phyloP scores from a whole-genome alignment of 2,329 filamentous ascomycete species.

The Thelonectria rubi region DNA sequence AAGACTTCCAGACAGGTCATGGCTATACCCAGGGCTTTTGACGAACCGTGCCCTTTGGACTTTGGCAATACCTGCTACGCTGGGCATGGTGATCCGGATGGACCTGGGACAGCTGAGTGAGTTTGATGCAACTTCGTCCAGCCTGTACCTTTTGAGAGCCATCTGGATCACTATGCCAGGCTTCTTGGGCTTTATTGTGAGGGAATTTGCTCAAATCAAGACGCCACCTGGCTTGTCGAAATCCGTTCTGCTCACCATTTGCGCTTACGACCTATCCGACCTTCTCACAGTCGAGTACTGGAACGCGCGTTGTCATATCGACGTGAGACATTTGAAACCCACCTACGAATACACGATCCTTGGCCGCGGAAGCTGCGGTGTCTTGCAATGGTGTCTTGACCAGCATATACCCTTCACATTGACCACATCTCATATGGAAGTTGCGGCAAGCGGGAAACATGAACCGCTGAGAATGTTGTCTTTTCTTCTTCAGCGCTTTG shows the following conservation, averaged over 20 bases:
- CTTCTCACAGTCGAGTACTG: not conserved
- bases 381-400: too few relatives aligned
- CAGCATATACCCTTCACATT: too few relatives aligned
- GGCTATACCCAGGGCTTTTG: not conserved
- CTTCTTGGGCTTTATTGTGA: not conserved
- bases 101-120: not conserved
- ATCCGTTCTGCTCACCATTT: not conserved
- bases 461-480: too few relatives aligned
- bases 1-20: too few relatives aligned
- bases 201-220: too few relatives aligned
- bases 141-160: not conserved
- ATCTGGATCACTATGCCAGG: not conserved
- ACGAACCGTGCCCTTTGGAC: not conserved
- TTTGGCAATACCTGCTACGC: not conserved
- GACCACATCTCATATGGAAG: too few relatives aligned
- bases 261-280: not conserved
- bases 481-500: too few relatives aligned
- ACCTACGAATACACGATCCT: not conserved
- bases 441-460: too few relatives aligned
- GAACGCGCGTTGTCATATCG: not conserved
- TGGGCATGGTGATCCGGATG: not conserved
- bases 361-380: not conserved
- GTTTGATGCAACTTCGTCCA: not conserved
- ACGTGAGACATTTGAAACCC: not conserved
- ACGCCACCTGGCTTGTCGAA: not conserved